Conservation (phyloP, 2,329 filamentous ascomycete species). For the Lasiodiplodia gonubiensis region DNA sequence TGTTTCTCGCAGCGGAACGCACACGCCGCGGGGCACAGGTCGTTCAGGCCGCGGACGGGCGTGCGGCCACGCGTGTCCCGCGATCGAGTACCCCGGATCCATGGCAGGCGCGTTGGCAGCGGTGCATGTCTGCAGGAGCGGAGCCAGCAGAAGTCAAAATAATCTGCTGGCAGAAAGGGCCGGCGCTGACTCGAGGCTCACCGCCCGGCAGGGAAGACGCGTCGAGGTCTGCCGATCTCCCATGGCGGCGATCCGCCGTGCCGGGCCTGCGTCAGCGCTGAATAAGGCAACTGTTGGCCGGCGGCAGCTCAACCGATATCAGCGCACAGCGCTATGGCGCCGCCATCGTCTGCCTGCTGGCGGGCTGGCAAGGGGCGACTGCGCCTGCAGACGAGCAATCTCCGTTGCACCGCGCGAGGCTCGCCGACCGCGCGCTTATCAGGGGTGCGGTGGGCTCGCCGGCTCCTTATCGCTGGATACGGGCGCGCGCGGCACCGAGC, state of each 20-base stretch:
- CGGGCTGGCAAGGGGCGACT: neutral
- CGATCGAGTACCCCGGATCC: slow-evolving; percentile 18
- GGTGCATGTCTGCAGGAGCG: slow-evolving; percentile 8
- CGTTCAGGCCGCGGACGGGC: slow-evolving; percentile 1
- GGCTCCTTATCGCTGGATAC: slow-evolving; percentile 24
- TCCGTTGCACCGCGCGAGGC: slow-evolving; percentile 11
- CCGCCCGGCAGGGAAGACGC: slow-evolving; percentile 21
- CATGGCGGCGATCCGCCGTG: slow-evolving; percentile 22
- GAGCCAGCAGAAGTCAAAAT: slow-evolving; percentile 26
- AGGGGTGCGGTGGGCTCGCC: slow-evolving; percentile 3
- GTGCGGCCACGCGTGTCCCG: slow-evolving; percentile 13
- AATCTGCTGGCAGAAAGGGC: slow-evolving; percentile 25
- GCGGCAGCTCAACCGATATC: slow-evolving; percentile 21
- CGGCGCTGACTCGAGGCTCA: slow-evolving; percentile 12
- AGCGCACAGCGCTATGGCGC: slow-evolving; percentile 2
- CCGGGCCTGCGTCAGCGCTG: slow-evolving; percentile 10
- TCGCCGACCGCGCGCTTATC: slow-evolving; percentile 18
- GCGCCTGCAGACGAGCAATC: slow-evolving; percentile 5
- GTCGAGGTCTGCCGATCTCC: slow-evolving; percentile 21
- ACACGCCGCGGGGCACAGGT: slow-evolving; percentile 12
- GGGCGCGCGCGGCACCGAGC: slow-evolving; percentile 4
- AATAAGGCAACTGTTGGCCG: slow-evolving; percentile 23
- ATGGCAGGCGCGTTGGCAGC: slow-evolving; percentile 3
- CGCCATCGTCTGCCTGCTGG: slow-evolving; percentile 7
- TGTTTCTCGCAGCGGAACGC: neutral